Evolutionary conservation across 768 basidiomycete genomes (phyloP), one percentile per base, ranked within the genome.

Genomic region (Phaffia australis): DNA sequence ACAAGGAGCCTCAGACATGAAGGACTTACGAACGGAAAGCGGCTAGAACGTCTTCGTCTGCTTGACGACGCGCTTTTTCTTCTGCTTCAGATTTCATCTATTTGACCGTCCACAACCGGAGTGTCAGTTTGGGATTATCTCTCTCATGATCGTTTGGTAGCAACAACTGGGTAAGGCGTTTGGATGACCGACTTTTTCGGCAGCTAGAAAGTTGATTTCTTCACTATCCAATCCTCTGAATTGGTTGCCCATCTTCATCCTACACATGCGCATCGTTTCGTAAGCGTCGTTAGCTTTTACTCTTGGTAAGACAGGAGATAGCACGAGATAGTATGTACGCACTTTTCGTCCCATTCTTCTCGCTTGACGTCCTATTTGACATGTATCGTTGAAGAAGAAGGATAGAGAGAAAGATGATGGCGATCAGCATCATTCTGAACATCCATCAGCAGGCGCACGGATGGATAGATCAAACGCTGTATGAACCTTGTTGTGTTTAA

Each of bases 291-390:
- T 7, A 79, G 68, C 54, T 77, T 78, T 76, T 78, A 76, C 71
- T 11, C 35, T 5, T 4, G 35, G 11, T 42, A 5, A 15, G 16
- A 23, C 23, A 54, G n/a, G 23, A 30, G 15, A 9, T 5, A 54
- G n/a, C 4, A 23, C 4, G 5, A 9, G 29, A 54, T 9, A 54
- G 52, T 51, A 16, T 51, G 23, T 23, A 15, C 29, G 52, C 9
- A 30, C 29, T 77, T 76, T 56, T 74, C 74, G 61, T 78, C 78
- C 74, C 76, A 77, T 69, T 77, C 75, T 68, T 76, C 76, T n/a
- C 72, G 75, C 66, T 77, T 78, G 60, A 71, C 68, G 29, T 73
- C 71, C 76, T 78, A 60, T 56, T 56, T 50, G 30, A 52, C 7
- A 1, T 16, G 35, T 15, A 48, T n/a, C 23, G 29, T 0, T 46